phyloP scores from a whole-genome alignment of 164 flowering plant species.

The Dillenia suffruticosa region DNA sequence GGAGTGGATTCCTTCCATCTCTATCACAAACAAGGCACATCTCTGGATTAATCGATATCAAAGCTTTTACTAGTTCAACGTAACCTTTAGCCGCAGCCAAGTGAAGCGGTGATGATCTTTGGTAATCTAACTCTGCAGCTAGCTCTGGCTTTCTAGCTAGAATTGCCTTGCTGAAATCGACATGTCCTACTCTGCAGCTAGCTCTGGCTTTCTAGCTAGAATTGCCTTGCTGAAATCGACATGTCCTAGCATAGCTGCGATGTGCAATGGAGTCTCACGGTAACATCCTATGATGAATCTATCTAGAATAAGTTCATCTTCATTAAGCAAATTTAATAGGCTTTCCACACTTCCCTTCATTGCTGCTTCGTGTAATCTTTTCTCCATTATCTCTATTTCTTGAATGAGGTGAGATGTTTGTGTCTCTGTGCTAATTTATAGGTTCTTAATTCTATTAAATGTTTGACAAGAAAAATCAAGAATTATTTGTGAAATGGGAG shows the following conservation, averaged over 20 bases:
- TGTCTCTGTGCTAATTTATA: background rate
- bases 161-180: background rate
- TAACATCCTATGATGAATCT: slow-evolving; percentile 1
- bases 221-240: background rate
- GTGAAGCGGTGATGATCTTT: slow-evolving; percentile 20
- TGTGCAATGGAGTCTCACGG: slow-evolving; percentile 23
- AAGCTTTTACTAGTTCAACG: slow-evolving; percentile 8
- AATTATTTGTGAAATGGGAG: no score
- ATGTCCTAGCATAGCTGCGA: slow-evolving; percentile 23
- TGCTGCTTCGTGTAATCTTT: slow-evolving; percentile 26
- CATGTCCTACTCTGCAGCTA: slow-evolving; percentile 19
- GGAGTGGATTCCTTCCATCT: slow-evolving; percentile 28
- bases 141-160: slow-evolving; percentile 14
- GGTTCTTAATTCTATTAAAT: no score
- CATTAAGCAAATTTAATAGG: slow-evolving; percentile 15
- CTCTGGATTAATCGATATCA: slow-evolving; percentile 3
- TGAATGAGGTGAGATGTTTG: background rate
- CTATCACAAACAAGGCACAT: slow-evolving; percentile 9
- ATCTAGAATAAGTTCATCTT: slow-evolving; percentile 19
- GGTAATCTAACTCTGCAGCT: slow-evolving; percentile 17
- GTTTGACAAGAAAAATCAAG: no score
- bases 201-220: slow-evolving; percentile 12
- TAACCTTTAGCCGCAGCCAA: slow-evolving; percentile 25
- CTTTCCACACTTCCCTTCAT: slow-evolving; percentile 8
- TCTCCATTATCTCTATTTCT: slow-evolving; percentile 12